Base-by-base conservation (phyloP, 2,329 filamentous ascomycete species). In the Elsinoe batatas region DNA sequence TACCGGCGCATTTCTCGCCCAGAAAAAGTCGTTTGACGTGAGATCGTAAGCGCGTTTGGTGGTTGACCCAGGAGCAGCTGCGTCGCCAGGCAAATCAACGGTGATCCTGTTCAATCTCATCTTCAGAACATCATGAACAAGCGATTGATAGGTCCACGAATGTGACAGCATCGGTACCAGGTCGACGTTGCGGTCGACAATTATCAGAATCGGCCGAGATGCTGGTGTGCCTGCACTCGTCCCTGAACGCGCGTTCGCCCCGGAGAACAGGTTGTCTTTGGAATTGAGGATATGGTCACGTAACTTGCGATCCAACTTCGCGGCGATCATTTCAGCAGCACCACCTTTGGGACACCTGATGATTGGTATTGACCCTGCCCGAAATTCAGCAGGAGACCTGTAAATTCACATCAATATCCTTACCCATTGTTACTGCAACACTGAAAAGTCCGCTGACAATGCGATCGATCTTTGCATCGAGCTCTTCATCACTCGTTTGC, bases 151-250 rank as follows among this genome's bases (percentile, higher is more conserved):
- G 3, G 82, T 90, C 87, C 87, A 91, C 1, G 91, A 96, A 71
- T 98, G 93, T 12, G 91, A 96, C n/a, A 98, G 79, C 93, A 98
- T 97, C 2, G 93, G 91, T 61, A 95, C 89, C 54, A 98, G 74
- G 69, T 98, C 93, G 43, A 98, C 84, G 65, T 96, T 97, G 62
- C 93, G 85, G 71, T 98, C 93, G 47, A 97, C 85, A 53, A 98
- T 87, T 61, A 98, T 83, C 44, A 98, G 81, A 0, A 97, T 89
- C 0, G 94, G 93, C 49, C 94, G 78, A 20, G 88, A 87, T 7
- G 84, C 81, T 1, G 85, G 80, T 0, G 87, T 84, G 13, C 77
- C 72, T n/a, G 76, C 74, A 35, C 74, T 74, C 6, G 77, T 72
- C 1, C 83, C 77, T 59, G 85, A 79, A 43, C 84, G 79, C 58